Percentiles rank a stretch among this genome's conserved stretches.
These are phyloP conservation scores for Purpureocillium lavendulum DNA, from an alignment of 2,329 filamentous ascomycete genomes.

Conservation along the genomic window DNA sequence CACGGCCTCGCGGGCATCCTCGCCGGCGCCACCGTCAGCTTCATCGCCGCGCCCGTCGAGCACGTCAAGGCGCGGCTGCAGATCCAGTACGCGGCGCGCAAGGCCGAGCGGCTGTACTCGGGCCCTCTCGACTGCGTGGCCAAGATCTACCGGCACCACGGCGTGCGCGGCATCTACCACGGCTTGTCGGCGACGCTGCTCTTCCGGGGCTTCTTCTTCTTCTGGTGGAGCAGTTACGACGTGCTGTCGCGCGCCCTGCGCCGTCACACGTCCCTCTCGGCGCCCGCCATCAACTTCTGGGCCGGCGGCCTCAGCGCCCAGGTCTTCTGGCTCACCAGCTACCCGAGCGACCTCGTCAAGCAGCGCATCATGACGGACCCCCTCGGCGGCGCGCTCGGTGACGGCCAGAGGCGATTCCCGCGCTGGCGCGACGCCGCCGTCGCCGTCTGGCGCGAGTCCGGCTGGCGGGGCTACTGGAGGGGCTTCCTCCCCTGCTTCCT, in stretches of 20 bases:
- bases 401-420: conserved; percentile 60
- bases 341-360: conserved; percentile 90
- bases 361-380: conserved; percentile 96
- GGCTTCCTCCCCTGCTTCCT: conserved; percentile 92
- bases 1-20: conserved; percentile 83
- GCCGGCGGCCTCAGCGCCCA: conserved; percentile 89
- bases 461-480: conserved; percentile 78
- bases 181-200: conserved; percentile 78
- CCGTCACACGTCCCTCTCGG: conserved; percentile 59
- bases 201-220: conserved; percentile 92
- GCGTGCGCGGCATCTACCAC: conserved; percentile 74
- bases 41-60: conserved; percentile 89
- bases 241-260: conserved; percentile 63
- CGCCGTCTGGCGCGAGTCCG: conserved; percentile 68
- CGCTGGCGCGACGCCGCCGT: conserved; percentile 74
- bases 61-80: conserved; percentile 92
- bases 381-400: conserved; percentile 60
- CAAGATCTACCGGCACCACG: conserved; percentile 65
- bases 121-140: conserved; percentile 78
- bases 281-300: conserved; percentile 91
- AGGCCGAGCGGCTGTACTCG: conserved; percentile 69
- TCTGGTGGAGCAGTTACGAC: conserved; percentile 97
- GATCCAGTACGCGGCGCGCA: conserved; percentile 80
- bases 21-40: conserved; percentile 82
- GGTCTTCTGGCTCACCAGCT: conserved; percentile 88